Conservation (phyloP, 2,329 filamentous ascomycete genomes). For the Fusarium pseudograminearum region DNA sequence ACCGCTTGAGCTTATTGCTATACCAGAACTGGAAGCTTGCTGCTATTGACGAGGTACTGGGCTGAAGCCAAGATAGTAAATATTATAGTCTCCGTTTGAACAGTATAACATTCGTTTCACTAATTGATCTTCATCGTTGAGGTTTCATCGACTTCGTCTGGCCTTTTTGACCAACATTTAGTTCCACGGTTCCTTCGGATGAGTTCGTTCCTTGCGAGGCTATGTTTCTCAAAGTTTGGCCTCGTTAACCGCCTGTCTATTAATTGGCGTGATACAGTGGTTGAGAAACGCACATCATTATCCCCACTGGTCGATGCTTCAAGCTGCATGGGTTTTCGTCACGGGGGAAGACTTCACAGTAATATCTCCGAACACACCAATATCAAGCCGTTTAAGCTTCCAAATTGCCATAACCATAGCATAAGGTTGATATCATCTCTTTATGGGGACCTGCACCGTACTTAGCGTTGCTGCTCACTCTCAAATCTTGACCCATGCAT, state of each 20-base stretch:
- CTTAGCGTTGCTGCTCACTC: conserved; percentile 10
- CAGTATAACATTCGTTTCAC: conserved; percentile 29
- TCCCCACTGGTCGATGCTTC: not conserved
- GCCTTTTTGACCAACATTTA: not conserved
- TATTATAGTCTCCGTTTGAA: conserved; percentile 23
- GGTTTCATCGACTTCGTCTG: conserved; percentile 19
- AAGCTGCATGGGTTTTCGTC: not conserved
- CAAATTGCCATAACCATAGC: not conserved
- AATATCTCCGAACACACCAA: not conserved
- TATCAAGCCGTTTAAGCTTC: not conserved
- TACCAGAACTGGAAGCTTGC: not conserved
- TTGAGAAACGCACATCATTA: not conserved
- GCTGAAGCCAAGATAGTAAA: conserved; percentile 23
- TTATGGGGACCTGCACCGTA: conserved; percentile 11
- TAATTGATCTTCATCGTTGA: conserved; percentile 23
- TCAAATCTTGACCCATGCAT: not conserved
- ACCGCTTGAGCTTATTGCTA: not conserved
- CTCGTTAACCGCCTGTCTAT: not conserved
- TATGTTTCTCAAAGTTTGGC: not conserved
- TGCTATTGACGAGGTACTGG: not conserved
- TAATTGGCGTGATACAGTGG: not conserved
- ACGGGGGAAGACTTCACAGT: not conserved
- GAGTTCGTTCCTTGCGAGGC: not conserved
- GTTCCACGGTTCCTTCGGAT: not conserved
- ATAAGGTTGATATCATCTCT: not conserved